These are phyloP conservation scores for Sungouiella thailandica DNA, from an alignment of 805 yeast species.

Conservation along the genomic window DNA sequence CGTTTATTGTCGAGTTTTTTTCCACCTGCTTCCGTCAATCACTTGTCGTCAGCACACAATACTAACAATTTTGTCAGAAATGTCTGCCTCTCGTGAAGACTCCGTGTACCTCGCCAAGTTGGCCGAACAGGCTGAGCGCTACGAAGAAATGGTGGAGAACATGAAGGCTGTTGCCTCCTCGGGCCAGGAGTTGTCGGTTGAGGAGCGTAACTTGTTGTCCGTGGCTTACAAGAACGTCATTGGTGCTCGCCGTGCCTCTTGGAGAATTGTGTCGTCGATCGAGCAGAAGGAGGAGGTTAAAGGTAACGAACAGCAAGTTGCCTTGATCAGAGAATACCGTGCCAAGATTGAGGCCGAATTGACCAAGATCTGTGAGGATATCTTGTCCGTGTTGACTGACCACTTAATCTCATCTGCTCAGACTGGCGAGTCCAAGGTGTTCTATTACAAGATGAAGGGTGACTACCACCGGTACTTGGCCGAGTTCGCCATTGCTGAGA, in stretches of 20 bases:
- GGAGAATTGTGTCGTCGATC: conserved; percentile 98
- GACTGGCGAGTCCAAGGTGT: conserved; percentile 96
- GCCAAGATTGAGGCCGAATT: conserved; percentile 90
- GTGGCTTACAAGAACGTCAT: conserved; percentile 98
- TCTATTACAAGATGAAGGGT: conserved; percentile 99
- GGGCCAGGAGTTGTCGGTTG: conserved; percentile 93
- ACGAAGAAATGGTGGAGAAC: conserved; percentile 98
- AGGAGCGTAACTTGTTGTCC: conserved; percentile 94
- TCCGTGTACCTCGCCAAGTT: conserved; percentile 96
- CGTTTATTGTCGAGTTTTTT: conserved; percentile 15
- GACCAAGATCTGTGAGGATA: conserved; percentile 90
- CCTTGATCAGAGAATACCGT: conserved; percentile 89
- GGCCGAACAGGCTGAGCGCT: conserved; percentile 99
- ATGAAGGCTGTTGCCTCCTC: conserved; percentile 97
- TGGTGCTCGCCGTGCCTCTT: conserved; percentile 98
- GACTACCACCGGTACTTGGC: conserved; percentile 99
- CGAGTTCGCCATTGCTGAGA: conserved; percentile 88
- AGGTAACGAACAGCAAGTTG: conserved; percentile 88
- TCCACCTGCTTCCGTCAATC: conserved; percentile 3
- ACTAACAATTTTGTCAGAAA: conserved; percentile 21
- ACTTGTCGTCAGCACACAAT: conserved; percentile 2
- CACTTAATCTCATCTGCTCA: conserved; percentile 92
- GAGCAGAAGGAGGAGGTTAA: conserved; percentile 98
- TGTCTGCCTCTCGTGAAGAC: conserved; percentile 93
- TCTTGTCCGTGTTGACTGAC: conserved; percentile 77